Evolutionary conservation across 306 rosid genomes (phyloP), one percentile per base, ranked within the genome.

Genomic region (Casuarina glauca): DNA sequence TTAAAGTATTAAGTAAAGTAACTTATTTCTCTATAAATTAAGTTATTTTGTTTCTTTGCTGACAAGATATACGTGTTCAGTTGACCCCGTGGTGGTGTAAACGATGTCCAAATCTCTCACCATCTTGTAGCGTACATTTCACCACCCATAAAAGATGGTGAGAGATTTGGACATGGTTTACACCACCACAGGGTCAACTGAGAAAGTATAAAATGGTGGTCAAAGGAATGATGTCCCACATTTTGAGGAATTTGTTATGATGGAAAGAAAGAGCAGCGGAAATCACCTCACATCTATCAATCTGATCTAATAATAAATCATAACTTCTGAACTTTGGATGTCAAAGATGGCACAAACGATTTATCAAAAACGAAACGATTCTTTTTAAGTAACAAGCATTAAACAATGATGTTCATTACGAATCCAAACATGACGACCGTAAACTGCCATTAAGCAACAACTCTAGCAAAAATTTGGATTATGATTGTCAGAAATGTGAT

Each of bases 191-290:
- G 53, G 52, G 36, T 1, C 51, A n/a, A 74, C 79, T 36, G 76
- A 81, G 11, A 84, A 84, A 19, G 32, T 87, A 0, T 55, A 84
- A 2, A 32, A 79, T 26, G 90, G 84, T 43, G 79, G 67, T 20
- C 84, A 84, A 79, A 87, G 84, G 76, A 13, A 82, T n/a, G 79
- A 79, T 38, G 90, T 84, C 52, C 88, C 84, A 0, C 48, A 53
- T 64, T 73, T 87, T 78, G 79, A 87, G 53, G 80, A 86, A 70
- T 78, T 79, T 69, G 61, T 84, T 42, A 82, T 87, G 19, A 83
- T 73, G 57, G 73, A 76, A 79, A 74, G 88, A 87, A 73, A 60
- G 64, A 0, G 50, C 88, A 0, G 75, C 53, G 26, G 88, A 84
- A 3, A 43, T 74, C 76, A 82, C 39, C 41, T 60, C 84, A 87